A percentile compares a stretch with the other conserved stretches of the same genome.
These are phyloP conservation scores for Penicillium brevicompactum DNA, from an alignment of 2,329 filamentous ascomycete species.

Conservation along the genomic window DNA sequence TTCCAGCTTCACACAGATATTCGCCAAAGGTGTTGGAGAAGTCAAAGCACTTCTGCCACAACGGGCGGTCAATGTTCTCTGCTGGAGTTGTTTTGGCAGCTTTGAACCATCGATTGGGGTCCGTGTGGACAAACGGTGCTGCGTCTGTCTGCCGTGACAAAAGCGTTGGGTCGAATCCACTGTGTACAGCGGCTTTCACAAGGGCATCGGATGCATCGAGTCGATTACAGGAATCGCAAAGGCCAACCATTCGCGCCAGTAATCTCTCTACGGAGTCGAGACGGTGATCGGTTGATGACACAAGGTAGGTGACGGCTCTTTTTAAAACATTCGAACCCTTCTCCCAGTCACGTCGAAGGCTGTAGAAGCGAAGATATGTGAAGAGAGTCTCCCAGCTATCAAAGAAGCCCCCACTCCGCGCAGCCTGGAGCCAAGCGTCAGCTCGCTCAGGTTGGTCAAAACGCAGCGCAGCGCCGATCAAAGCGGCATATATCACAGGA, in stretches of 20 bases:
- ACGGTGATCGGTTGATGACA: slow-evolving; percentile 35
- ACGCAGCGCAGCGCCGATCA: slow-evolving; percentile 41
- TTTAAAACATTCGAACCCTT: slow-evolving; percentile 36
- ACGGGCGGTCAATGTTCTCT: slow-evolving; percentile 19
- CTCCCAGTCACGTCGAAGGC: slow-evolving; percentile 39
- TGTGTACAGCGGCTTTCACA: slow-evolving; percentile 38
- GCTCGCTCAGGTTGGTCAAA: slow-evolving; percentile 45
- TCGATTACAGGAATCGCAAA: slow-evolving; percentile 40
- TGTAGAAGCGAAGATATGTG: slow-evolving; percentile 42
- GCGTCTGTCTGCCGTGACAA: slow-evolving; percentile 33
- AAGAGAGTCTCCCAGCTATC: slow-evolving; percentile 41
- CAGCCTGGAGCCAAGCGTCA: slow-evolving; percentile 42
- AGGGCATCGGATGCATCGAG: slow-evolving; percentile 33
- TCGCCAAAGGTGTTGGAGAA: slow-evolving; percentile 36
- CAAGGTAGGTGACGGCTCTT: slow-evolving; percentile 38
- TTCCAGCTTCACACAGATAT: slow-evolving; percentile 25
- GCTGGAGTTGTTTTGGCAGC: slow-evolving; percentile 24
- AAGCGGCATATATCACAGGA: slow-evolving; percentile 35
- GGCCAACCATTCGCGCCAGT: slow-evolving; percentile 41
- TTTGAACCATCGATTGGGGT: slow-evolving; percentile 31
- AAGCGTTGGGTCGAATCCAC: slow-evolving; percentile 35
- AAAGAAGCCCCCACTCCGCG: slow-evolving; percentile 37
- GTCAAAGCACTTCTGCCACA: slow-evolving; percentile 36
- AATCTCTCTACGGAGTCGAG: slow-evolving; percentile 34
- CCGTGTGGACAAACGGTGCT: slow-evolving; percentile 22